A percentile compares a stretch with the other conserved stretches of the same genome.
Evolutionary conservation across 1,139 yeast species (phyloP).

Genomic region (Suhomyces taliae): DNA sequence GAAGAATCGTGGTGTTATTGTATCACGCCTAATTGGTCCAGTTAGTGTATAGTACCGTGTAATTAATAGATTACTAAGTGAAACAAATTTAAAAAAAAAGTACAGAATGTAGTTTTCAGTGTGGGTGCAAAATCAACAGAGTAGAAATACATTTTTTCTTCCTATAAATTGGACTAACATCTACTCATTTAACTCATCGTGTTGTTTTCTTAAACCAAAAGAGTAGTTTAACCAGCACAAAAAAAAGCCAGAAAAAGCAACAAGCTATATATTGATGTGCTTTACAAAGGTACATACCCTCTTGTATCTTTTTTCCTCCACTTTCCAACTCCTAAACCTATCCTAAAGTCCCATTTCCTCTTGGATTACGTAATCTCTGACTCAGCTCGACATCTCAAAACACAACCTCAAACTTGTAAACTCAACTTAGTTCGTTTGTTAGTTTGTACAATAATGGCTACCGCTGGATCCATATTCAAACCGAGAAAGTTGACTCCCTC

Average conservation of each 20-base stretch:
- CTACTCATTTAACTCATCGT: too few species aligned
- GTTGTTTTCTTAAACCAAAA: too few species aligned
- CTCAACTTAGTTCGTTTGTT: neutral
- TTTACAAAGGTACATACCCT: too few species aligned
- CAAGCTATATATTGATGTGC: too few species aligned
- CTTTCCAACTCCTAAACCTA: neutral
- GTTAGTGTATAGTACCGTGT: slow-evolving; percentile 2
- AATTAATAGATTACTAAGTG: neutral
- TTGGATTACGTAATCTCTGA: slow-evolving; percentile 2
- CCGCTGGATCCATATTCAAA: slow-evolving; percentile 10
- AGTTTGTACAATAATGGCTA: slow-evolving; percentile 3
- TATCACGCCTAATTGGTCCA: slow-evolving; percentile 17
- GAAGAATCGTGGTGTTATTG: too few species aligned
- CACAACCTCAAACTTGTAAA: neutral
- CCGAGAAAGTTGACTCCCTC: slow-evolving; percentile 9
- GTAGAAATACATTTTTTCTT: too few species aligned
- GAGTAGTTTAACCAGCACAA: too few species aligned
- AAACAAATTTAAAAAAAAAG: neutral
- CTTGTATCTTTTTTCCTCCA: neutral
- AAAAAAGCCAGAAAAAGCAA: too few species aligned
- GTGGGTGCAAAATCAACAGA: too few species aligned
- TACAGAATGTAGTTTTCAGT: neutral
- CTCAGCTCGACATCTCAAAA: slow-evolving; percentile 1
- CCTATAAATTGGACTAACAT: too few species aligned
- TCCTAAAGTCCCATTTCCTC: neutral